Evolutionary conservation across 2,329 filamentous ascomycete genomes (phyloP).

Genomic region (Calonectria multiphialidica): DNA sequence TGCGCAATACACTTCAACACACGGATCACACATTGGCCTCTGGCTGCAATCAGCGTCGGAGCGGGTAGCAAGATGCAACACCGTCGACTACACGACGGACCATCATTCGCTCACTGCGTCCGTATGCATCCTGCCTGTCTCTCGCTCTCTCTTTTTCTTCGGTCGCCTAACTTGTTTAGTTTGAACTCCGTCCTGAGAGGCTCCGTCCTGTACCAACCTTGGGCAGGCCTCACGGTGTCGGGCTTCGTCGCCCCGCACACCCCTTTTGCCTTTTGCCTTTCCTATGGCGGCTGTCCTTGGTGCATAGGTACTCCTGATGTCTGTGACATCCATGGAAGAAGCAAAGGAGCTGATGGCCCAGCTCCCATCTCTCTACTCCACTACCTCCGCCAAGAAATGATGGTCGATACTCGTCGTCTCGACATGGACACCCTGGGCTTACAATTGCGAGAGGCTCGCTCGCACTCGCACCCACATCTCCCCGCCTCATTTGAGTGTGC

Average conservation of each 20-base stretch:
- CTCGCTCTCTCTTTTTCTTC: not conserved
- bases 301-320: not conserved
- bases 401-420: not conserved
- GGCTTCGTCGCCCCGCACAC: not conserved
- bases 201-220: not conserved
- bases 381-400: not conserved
- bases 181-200: not conserved
- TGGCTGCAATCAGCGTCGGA: slow-evolving; percentile 8
- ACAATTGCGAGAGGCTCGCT: not conserved
- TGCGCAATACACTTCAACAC: not conserved
- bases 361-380: not conserved
- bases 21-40: not conserved
- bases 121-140: not conserved
- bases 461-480: not conserved
- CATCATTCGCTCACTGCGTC: not conserved
- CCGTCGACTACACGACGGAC: not conserved
- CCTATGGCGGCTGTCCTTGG: not conserved
- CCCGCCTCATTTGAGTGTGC: not conserved
- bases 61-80: not conserved
- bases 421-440: not conserved
- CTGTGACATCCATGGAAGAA: not conserved
- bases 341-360: not conserved
- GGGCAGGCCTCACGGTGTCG: not conserved
- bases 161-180: not conserved
- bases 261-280: not conserved